phyloP scores from a whole-genome alignment of 257 asterid genomes.

The Schizonepeta tenuifolia region DNA sequence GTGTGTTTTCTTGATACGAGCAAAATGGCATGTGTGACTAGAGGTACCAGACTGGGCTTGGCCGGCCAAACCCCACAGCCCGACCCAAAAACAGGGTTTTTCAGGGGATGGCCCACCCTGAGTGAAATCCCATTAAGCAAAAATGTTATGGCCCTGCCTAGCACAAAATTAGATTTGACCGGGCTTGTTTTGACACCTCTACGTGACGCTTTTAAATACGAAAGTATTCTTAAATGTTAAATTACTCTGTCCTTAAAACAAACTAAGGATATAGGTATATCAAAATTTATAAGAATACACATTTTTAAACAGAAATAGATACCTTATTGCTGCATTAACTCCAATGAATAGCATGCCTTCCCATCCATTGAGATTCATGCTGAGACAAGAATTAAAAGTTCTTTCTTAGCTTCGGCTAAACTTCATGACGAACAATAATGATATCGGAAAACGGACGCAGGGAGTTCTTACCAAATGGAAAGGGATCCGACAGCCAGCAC shows the following conservation, averaged over 20 bases:
- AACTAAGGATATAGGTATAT: too few relatives aligned
- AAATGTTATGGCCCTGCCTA: too few relatives aligned
- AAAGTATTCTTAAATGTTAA: too few relatives aligned
- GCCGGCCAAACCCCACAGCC: too few relatives aligned
- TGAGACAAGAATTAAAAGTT: constrained; percentile 33
- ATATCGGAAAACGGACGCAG: neutral
- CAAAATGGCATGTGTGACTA: neutral
- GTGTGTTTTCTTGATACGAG: neutral
- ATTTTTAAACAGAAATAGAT: neutral
- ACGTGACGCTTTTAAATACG: too few relatives aligned
- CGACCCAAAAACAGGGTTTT: too few relatives aligned
- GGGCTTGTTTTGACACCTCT: too few relatives aligned
- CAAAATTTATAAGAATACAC: too few relatives aligned
- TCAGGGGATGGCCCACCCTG: too few relatives aligned
- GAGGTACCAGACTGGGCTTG: neutral
- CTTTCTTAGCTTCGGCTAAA: neutral
- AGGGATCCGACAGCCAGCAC: constrained; percentile 92
- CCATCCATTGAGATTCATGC: constrained; percentile 99
- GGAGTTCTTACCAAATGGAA: constrained; percentile 73
- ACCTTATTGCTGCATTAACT: constrained; percentile 94
- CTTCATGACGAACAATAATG: neutral
- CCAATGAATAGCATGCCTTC: constrained; percentile 99
- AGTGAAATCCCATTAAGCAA: too few relatives aligned
- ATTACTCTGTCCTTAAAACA: neutral
- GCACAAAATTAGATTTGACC: too few relatives aligned